Evolutionary conservation across 148 eudicot genomes (phyloP), one percentile per base, ranked within the genome.

Genomic region (Linanthus parryae): DNA sequence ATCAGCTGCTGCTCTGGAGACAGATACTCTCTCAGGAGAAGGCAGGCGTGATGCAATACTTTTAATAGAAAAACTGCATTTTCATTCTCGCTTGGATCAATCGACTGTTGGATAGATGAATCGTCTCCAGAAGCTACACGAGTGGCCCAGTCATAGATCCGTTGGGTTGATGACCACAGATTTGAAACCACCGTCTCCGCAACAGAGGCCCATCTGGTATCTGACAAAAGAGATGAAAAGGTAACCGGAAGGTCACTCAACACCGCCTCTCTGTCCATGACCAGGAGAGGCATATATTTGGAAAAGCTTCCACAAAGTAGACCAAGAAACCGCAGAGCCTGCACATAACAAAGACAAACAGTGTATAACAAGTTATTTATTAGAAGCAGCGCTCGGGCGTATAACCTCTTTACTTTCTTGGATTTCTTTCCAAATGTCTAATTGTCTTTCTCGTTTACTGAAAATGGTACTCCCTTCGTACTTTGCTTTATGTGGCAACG

Each of bases 211-310:
- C 80, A 83, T 33, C 54, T 58, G 19, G 67, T 51, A 59, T 43
- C 58, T 21, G 56, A 52, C 12, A 83, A 72, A 65, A 83, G 74
- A 27, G 80, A 71, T 13, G 83, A 10, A 39, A 83, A 76, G 35
- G 80, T 66, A 38, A 73, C 68, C 0, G 90, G 83, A 8, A 83
- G 78, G 59, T 83, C 90, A 37, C 64, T 59, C 46, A 83, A 57
- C 19, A 79, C 83, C 10, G 59, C 53, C 14, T 5, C 25, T 43
- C 61, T 69, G 63, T 79, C 73, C 20, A 72, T 54, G 40, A 73
- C 45, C 62, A 83, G 65, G 16, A 83, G 27, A 20, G 90, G 85
- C 90, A 79, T 83, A 25, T 79, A 83, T n/a, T 71, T 73, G 52
- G 74, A 79, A 42, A 47, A 65, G 64, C 77, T 71, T 16, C 90